Base-by-base conservation (phyloP, 2,329 filamentous ascomycete genomes). In the Monilinia fructicola region DNA sequence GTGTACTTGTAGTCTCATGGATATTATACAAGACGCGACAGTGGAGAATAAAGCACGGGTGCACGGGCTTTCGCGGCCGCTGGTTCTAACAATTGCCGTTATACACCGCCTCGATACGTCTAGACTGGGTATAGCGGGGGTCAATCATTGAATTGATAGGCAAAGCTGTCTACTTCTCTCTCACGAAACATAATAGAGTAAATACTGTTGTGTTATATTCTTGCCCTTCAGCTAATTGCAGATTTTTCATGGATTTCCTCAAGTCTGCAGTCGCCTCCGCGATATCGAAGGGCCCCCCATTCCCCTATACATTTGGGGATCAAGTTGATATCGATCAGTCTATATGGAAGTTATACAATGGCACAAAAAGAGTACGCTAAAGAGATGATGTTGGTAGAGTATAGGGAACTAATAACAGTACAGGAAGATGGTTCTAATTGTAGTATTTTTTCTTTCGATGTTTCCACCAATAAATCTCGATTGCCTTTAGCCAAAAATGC, bases 241-340 rank as follows among this genome's bases (percentile, higher is more conserved):
- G 40, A 23, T 52, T 58, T 44, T 23, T 72, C 72, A 99, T 99
- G 95, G 93, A 99, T 78, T 98, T 98, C 76, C 86, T 99, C 76
- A 98, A 98, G 81, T 98, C 93, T 69, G 95, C 95, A 63, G 93
- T 98, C 77, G 94, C 93, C 55, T 98, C 95, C 69, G 94, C 93
- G 73, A 98, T 99, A 75, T 92, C 95, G 55, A 95, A 97, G 78
- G 93, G 94, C 2, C 93, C 93, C 64, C 89, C 93, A 7, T 96
- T 97, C 76, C 93, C 93, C 5, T 98, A 97, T 77, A 89, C 86
- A 58, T 95, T 98, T 76, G 94, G 93, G 74, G 95, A 99, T 78
- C 87, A 90, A 77, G 90, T 98, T 68, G 94, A 98, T 77, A 84
- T 95, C 64, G 92, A 96, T 77, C 88, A 95, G 76, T 97, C 94